Percentiles rank a stretch among this genome's conserved stretches.
These are phyloP conservation scores for Serendipita vermifera DNA, from an alignment of 768 basidiomycete genomes.

Conservation along the genomic window DNA sequence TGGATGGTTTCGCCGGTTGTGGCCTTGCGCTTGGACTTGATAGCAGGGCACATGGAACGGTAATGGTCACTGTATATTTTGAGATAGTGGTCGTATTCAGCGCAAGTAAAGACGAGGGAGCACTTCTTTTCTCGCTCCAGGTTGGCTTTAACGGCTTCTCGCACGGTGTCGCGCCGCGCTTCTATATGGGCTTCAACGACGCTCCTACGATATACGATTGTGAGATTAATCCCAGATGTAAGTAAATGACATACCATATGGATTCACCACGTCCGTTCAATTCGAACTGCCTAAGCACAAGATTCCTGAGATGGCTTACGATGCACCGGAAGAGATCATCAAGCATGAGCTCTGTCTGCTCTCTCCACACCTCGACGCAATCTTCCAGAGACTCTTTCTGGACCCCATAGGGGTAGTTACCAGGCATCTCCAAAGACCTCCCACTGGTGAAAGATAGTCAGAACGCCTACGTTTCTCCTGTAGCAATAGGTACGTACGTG, in stretches of 20 bases:
- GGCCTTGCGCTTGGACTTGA: no score
- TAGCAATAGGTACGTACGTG: not conserved
- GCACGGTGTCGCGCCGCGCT: not conserved
- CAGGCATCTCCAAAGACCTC: not conserved
- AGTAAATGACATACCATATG: not conserved
- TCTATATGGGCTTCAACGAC: not conserved
- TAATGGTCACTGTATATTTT: not conserved
- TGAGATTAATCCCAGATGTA: no score
- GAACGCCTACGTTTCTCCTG: no score
- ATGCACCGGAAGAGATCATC: not conserved
- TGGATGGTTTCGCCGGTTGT: not conserved
- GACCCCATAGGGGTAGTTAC: not conserved
- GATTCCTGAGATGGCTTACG: not conserved
- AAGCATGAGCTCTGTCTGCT: not conserved
- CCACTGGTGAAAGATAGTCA: not conserved
- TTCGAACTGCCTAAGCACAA: not conserved
- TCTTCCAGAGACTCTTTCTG: constrained; percentile 2
- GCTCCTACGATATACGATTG: no score
- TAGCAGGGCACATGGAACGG: no score
- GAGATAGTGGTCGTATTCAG: not conserved
- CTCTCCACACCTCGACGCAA: not conserved
- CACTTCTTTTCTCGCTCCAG: not conserved
- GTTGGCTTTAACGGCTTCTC: not conserved
- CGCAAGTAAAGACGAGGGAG: not conserved
- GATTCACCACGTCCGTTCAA: not conserved